Evolutionary conservation across 192 early-diverging fungal genomes (phyloP), one percentile per base, ranked within the genome.

Genomic region (Paraglomus brasilianum): DNA sequence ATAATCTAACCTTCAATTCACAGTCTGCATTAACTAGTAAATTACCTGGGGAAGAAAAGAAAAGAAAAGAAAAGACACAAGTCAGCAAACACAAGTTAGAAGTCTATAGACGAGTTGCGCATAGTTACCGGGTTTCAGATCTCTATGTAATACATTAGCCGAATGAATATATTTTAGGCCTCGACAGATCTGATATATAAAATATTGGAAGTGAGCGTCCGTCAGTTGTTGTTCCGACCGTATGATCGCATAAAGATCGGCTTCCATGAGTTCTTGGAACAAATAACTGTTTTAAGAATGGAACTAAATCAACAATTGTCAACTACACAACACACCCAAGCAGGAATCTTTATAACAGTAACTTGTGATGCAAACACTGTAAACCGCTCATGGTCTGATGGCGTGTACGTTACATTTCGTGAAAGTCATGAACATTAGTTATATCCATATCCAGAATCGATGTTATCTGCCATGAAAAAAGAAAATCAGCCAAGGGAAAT

Each of bases 141-240:
- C 96, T 49, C 96, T 85, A 70, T 98, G 96, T 63, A 98, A 81
- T 39, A 99, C 93, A 73, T 95, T 94, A 10, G 96, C 97, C 5
- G 94, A 95, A 76, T 99, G 97, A 76, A 99, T 96, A 82, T 96
- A 99, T 77, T 98, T 99, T 53, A 99, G 87, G 10, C 96, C 97
- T 58, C 96, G 88, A 76, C 92, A 89, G 57, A 98, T 91, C 80
- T 99, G 97, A 79, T 95, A 99, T 58, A 98, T 83, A 78, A 99
- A 99, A 83, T 97, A 98, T 82, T 99, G 97, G 77, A 88, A 96
- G 78, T 99, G 97, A 58, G 94, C 90, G 69, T 97, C 93, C 5
- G 95, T 93, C 65, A 99, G 83, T n/a, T 87, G 87, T 74, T 99
- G 97, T 57, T 80, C 85, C 19, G 92, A 93, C 60, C 91, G 91